Percentiles rank a stretch among this genome's conserved stretches.
phyloP scores from a whole-genome alignment of 2,329 filamentous ascomycete genomes.

The Lasiodiplodia theobromae region DNA sequence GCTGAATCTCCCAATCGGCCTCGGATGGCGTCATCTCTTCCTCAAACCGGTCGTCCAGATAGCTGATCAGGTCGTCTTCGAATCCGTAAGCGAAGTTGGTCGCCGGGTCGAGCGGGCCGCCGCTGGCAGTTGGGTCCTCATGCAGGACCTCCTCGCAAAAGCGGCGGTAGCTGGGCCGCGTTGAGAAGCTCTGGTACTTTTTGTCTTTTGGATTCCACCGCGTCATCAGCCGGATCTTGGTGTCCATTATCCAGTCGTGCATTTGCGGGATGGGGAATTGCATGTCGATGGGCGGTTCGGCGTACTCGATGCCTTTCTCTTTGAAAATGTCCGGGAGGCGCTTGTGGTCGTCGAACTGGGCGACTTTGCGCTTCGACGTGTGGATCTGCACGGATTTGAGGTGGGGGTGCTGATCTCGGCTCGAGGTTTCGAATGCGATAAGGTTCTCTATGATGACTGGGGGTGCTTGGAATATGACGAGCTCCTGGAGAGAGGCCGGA shows the following conservation, averaged over 20 bases:
- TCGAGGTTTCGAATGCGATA: slow-evolving; percentile 1
- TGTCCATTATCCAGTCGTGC: slow-evolving; percentile 12
- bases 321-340: neutral
- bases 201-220: slow-evolving; percentile 2
- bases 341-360: neutral
- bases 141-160: slow-evolving; percentile 14
- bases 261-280: slow-evolving; percentile 18
- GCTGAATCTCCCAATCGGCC: too few species aligned
- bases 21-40: neutral
- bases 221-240: neutral
- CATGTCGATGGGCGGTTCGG: slow-evolving; percentile 1
- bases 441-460: slow-evolving; percentile 26
- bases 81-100: slow-evolving; percentile 8
- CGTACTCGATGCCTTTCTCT: slow-evolving; percentile 14
- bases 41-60: slow-evolving; percentile 6
- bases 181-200: neutral
- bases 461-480: slow-evolving; percentile 17
- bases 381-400: slow-evolving; percentile 2
- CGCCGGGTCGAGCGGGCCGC: neutral
- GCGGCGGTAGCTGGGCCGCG: slow-evolving; percentile 7
- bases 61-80: slow-evolving; percentile 20
- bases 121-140: neutral
- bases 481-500: slow-evolving; percentile 6
- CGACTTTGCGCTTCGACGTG: neutral
- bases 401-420: neutral